These are phyloP conservation scores for Conticribra guillardii DNA, from an alignment of 108 stramenopile genomes.

Conservation along the genomic window DNA sequence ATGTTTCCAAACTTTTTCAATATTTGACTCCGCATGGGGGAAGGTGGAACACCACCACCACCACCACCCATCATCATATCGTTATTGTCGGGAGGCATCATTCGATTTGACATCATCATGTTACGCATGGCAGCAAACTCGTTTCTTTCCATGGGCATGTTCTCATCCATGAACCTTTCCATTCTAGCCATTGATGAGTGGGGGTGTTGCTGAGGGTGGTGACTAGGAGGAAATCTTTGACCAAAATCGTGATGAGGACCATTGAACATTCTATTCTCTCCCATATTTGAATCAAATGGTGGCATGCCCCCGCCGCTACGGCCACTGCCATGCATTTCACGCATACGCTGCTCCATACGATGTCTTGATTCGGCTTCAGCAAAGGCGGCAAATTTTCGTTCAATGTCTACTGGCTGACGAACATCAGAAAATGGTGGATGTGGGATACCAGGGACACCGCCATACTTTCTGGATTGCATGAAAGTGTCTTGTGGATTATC, in stretches of 20 bases:
- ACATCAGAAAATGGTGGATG: not conserved
- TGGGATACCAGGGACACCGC: not conserved
- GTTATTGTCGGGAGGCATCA: not conserved
- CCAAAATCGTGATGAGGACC: not conserved
- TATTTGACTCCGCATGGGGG: constrained; percentile 11
- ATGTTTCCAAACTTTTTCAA: constrained; percentile 14
- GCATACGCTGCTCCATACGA: constrained; percentile 19
- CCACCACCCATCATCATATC: not conserved
- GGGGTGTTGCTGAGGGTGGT: too few species aligned
- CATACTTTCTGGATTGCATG: not conserved
- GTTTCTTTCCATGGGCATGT: not conserved
- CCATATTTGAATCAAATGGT: too few species aligned
- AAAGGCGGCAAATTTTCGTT: constrained; percentile 9
- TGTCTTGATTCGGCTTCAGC: constrained; percentile 22
- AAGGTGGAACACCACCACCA: constrained; percentile 5
- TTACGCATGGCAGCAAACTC: not conserved
- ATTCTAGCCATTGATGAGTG: too few species aligned
- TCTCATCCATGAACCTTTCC: not conserved
- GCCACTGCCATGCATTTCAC: constrained; percentile 20
- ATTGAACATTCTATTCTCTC: not conserved
- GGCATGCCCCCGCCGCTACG: not conserved
- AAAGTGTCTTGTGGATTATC: too few species aligned
- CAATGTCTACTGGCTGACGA: constrained; percentile 3
- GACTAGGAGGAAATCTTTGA: too few species aligned
- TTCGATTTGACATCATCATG: not conserved